A percentile compares a stretch with the other conserved stretches of the same genome.
Conservation (phyloP, 75 land plant genomes). For the Larix kaempferi region DNA sequence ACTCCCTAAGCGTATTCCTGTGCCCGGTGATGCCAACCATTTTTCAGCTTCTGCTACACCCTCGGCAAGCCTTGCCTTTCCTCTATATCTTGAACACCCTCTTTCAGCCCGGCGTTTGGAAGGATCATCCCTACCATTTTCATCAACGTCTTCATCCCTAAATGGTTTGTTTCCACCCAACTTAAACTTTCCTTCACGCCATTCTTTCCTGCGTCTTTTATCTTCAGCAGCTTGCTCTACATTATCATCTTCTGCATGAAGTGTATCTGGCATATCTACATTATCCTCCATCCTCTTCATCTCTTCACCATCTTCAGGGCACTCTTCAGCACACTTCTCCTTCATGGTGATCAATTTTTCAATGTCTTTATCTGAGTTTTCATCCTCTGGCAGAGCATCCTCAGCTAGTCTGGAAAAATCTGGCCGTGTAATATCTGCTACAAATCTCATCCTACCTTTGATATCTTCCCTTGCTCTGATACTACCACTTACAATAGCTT, state of each 20-base stretch:
- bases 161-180: conserved; percentile 11
- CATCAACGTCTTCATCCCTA: conserved; percentile 62
- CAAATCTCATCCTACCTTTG: conserved; percentile 40
- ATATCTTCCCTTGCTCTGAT: conserved; percentile 62
- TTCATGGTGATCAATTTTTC: conserved; percentile 21
- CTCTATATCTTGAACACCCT: conserved; percentile 48
- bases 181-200: conserved; percentile 46
- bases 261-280: conserved; percentile 17
- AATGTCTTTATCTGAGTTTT: conserved; percentile 29
- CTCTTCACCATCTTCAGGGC: conserved; percentile 27
- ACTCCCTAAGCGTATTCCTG: conserved; percentile 34
- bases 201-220: conserved; percentile 34
- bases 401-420: conserved; percentile 34
- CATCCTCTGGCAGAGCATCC: conserved; percentile 41
- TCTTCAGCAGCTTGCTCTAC: conserved; percentile 43
- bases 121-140: conserved; percentile 59
- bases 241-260: conserved; percentile 38
- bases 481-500: conserved; percentile 18
- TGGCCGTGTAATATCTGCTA: conserved; percentile 35
- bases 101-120: conserved; percentile 56
- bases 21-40: conserved; percentile 31
- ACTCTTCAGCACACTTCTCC: conserved; percentile 34
- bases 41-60: conserved; percentile 56
- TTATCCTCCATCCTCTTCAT: conserved; percentile 13
- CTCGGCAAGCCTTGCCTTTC: conserved; percentile 60